These are phyloP conservation scores for Solanum okadae DNA, from an alignment of 257 asterid species.

Conservation along the genomic window DNA sequence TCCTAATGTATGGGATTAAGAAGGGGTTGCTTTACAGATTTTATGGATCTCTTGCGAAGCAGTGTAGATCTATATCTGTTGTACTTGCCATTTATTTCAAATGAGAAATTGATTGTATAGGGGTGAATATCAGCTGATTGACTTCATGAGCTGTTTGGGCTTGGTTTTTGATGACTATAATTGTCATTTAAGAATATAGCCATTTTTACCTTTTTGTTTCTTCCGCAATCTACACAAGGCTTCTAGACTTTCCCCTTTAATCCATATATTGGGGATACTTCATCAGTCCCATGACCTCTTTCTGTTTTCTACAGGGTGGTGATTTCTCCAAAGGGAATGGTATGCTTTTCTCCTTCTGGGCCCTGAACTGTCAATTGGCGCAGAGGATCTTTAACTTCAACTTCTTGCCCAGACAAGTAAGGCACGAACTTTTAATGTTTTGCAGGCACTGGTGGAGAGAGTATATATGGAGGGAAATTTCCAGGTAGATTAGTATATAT, in stretches of 20 bases:
- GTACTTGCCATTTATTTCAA: neutral
- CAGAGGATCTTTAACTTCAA: slow-evolving; percentile 49
- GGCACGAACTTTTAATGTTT: slow-evolving; percentile 70
- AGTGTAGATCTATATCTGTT: neutral
- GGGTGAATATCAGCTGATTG: neutral
- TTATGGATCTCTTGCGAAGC: neutral
- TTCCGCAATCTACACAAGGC: neutral
- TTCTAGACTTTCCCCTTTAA: neutral
- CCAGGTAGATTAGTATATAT: slow-evolving; percentile 37
- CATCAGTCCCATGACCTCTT: slow-evolving; percentile 3
- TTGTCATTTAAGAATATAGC: neutral
- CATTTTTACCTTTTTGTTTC: neutral
- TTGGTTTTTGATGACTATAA: neutral
- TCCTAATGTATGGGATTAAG: neutral
- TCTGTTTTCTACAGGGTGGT: slow-evolving; percentile 66
- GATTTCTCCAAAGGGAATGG: slow-evolving; percentile 97
- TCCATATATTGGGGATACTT: neutral
- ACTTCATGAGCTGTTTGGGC: neutral
- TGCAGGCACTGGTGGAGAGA: slow-evolving; percentile 99
- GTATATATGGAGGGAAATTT: slow-evolving; percentile 94
- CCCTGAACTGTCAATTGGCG: slow-evolving; percentile 49
- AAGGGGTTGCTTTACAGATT: neutral
- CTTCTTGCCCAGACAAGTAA: slow-evolving; percentile 66
- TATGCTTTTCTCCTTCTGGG: slow-evolving; percentile 53
- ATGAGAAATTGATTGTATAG: neutral